Base-by-base conservation (phyloP, 352 stramenopile genomes). In the Phytopythium chamaehyphon region DNA sequence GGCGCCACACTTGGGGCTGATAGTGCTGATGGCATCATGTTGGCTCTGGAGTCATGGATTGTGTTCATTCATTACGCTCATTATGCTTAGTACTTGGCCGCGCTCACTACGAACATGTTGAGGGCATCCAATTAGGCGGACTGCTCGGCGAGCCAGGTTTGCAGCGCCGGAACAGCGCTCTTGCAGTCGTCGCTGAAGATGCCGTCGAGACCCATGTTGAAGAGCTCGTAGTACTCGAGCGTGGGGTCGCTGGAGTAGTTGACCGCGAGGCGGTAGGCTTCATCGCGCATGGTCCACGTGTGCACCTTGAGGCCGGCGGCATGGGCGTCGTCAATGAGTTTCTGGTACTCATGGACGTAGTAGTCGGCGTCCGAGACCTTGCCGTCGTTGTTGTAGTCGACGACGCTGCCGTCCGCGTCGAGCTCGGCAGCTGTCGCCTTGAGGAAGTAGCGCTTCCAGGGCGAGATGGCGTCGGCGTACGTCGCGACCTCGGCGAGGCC, bases 381-480 rank as follows among this genome's bases (percentile, higher is more conserved):
- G 24, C 70, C 75, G 57, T 95, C 79, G 22, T 76, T 81, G 57
- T 89, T 88, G 26, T 56, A 69, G 51, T 91, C 77, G 33, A 71
- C 67, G 12, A 68, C 62, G 33, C 61, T 76, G 42, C 69, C 78
- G 12, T 62, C 28, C 0, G 48, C 56, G 12, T 83, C 65, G 36
- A 81, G 51, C 53, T 86, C 59, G 18, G 66, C 57, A 4, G 74
- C 63, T 12, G 83, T 53, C 7, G 68, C 58, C 43, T 83, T 73
- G 16, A 90, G 61, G 37, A 96, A 43, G 47, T 90, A 82, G 57
- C 83, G 81, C 62, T 97, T 97, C 63, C 83, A 90, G 12, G 77
- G 79, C 38, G 83, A 86, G 40, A 96, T 70, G 42, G 75, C 64
- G 56, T 83, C 55, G 21, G 67, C 86, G 64, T 93, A 88, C 40